Evolutionary conservation across 2,329 filamentous ascomycete genomes (phyloP).

Genomic region (Thelonectria blattea): DNA sequence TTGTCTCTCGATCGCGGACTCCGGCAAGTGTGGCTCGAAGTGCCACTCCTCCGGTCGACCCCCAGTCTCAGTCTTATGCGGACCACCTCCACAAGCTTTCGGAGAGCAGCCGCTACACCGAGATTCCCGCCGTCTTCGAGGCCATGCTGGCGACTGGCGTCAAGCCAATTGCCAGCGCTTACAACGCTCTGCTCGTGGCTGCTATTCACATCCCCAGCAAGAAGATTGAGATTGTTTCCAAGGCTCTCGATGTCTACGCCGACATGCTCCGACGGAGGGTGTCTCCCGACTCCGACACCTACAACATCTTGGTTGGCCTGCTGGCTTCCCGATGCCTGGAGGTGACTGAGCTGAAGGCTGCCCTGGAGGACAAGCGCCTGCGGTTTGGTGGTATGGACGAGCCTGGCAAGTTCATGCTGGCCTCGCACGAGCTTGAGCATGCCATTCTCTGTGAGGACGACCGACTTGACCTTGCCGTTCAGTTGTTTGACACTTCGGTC

Average conservation of each 20-base stretch:
- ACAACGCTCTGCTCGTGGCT: conserved; percentile 87
- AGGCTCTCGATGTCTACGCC: conserved; percentile 92
- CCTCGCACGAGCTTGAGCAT: conserved; percentile 85
- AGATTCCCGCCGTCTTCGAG: conserved; percentile 92
- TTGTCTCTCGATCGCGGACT: conserved; percentile 48
- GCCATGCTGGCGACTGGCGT: conserved; percentile 84
- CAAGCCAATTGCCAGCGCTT: conserved; percentile 81
- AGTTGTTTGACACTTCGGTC: conserved; percentile 81
- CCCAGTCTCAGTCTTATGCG: conserved; percentile 74
- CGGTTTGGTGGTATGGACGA: conserved; percentile 88
- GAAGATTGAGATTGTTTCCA: conserved; percentile 84
- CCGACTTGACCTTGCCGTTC: conserved; percentile 82
- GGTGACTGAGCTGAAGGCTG: conserved; percentile 73
- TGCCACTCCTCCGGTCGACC: conserved; percentile 66
- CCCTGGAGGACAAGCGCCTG: conserved; percentile 79
- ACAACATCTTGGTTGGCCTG: conserved; percentile 83
- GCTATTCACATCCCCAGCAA: conserved; percentile 82
- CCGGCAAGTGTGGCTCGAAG: conserved; percentile 58
- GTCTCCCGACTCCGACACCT: conserved; percentile 81
- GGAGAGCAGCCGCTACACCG: conserved; percentile 74
- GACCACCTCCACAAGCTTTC: conserved; percentile 79
- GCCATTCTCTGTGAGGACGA: conserved; percentile 88
- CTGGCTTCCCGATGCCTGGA: conserved; percentile 83
- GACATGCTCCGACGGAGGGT: conserved; percentile 93
- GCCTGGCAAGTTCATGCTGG: conserved; percentile 84